Percentiles rank a stretch among this genome's conserved stretches.
These are phyloP conservation scores for Colletotrichum cereale DNA, from an alignment of 2,329 filamentous ascomycete genomes.

Conservation along the genomic window DNA sequence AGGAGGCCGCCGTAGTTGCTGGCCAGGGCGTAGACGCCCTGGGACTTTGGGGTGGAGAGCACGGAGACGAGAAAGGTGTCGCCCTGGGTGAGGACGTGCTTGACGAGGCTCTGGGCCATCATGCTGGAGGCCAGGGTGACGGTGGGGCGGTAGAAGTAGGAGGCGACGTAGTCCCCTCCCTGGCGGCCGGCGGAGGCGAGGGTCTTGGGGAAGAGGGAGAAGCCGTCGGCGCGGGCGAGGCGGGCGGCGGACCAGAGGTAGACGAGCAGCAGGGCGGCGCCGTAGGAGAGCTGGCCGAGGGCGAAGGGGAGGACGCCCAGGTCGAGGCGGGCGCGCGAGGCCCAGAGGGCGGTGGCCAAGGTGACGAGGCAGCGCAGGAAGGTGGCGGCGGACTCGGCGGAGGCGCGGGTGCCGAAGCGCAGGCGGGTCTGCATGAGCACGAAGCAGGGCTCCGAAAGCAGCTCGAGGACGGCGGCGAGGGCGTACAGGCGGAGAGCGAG, in stretches of 20 bases:
- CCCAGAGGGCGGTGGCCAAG: slow-evolving; percentile 77
- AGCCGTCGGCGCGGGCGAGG: slow-evolving; percentile 69
- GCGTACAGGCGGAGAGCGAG: slow-evolving; percentile 67
- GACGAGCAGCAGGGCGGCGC: slow-evolving; percentile 73
- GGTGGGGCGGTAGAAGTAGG: slow-evolving; percentile 77
- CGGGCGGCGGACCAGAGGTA: slow-evolving; percentile 74
- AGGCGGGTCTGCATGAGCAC: slow-evolving; percentile 86
- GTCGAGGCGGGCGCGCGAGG: slow-evolving; percentile 62
- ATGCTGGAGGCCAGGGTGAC: slow-evolving; percentile 82
- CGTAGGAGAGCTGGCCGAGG: slow-evolving; percentile 85
- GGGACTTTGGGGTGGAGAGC: slow-evolving; percentile 81
- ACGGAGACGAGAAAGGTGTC: slow-evolving; percentile 89
- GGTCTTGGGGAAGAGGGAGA: slow-evolving; percentile 73
- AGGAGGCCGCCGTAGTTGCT: slow-evolving; percentile 94
- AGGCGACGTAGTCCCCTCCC: slow-evolving; percentile 67
- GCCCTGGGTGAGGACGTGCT: slow-evolving; percentile 94
- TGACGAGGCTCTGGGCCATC: slow-evolving; percentile 88
- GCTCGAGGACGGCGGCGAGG: slow-evolving; percentile 74
- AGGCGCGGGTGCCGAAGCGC: slow-evolving; percentile 82
- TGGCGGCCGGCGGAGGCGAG: slow-evolving; percentile 47
- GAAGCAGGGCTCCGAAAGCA: slow-evolving; percentile 89
- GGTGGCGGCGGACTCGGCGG: slow-evolving; percentile 86
- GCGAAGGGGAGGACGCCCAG: slow-evolving; percentile 90
- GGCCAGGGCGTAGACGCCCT: slow-evolving; percentile 92
- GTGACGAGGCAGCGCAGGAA: slow-evolving; percentile 81